Evolutionary conservation across 768 basidiomycete species (phyloP).

Genomic region (Leccinum subtestaceum): DNA sequence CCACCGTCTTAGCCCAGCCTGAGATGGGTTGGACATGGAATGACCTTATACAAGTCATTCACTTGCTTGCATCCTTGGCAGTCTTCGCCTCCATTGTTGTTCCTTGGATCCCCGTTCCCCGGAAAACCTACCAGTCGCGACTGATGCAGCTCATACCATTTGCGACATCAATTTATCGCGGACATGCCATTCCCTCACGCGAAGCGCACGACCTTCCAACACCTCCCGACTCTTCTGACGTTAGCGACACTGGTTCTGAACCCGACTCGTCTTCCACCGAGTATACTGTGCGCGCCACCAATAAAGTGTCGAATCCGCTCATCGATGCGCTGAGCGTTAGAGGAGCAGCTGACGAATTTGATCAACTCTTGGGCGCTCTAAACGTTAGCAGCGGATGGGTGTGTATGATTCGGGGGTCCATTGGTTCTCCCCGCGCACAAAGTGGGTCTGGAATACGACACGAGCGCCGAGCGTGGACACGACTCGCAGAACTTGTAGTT

Average conservation of each 20-base stretch:
- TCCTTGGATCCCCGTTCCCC: constrained; percentile 39
- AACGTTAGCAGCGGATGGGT: constrained; percentile 37
- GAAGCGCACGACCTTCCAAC: constrained; percentile 24
- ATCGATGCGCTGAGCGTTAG: constrained; percentile 33
- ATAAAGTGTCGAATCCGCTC: constrained; percentile 16
- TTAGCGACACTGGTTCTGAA: constrained; percentile 28
- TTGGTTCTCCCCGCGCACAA: constrained; percentile 4
- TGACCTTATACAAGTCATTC: constrained; percentile 59
- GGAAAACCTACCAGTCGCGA: constrained; percentile 20
- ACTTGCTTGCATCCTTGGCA: constrained; percentile 61
- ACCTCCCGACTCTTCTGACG: constrained; percentile 26
- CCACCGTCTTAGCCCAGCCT: constrained; percentile 19
- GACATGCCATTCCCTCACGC: not conserved
- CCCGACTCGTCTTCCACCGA: constrained; percentile 31
- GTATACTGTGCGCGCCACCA: constrained; percentile 21
- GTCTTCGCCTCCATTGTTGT: constrained; percentile 59
- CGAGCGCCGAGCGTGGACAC: constrained; percentile 49
- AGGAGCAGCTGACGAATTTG: constrained; percentile 39
- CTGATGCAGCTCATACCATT: constrained; percentile 30
- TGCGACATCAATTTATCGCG: constrained; percentile 8
- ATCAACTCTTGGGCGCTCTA: constrained; percentile 38
- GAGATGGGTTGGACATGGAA: constrained; percentile 42
- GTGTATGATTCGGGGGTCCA: constrained; percentile 33
- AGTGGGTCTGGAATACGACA: constrained; percentile 24
- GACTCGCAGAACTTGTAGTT: constrained; percentile 47